Base-by-base conservation (phyloP, 2,329 filamentous ascomycete genomes). In the Venturiaceae sp. region DNA sequence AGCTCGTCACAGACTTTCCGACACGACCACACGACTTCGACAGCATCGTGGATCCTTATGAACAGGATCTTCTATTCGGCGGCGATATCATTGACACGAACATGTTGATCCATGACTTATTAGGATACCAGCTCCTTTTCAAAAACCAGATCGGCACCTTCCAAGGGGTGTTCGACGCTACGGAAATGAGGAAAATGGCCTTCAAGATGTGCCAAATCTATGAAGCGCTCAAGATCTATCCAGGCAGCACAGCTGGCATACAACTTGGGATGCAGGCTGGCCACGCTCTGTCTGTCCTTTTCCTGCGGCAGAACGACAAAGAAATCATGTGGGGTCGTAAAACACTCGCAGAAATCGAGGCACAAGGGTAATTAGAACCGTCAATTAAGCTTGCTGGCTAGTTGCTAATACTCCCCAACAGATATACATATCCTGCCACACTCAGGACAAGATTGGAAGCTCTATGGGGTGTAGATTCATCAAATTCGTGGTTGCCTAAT, bases 401-500 rank as follows among this genome's bases (percentile, higher is more conserved):
- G 9, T 33, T 54, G 11, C 39, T 55, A 53, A 53, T 46, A 36
- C 16, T 14, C 19, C 23, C 39, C n/a, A 58, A 33, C 57, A 96
- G 92, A 39, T 96, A 95, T 69, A 87, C 96, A 26, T 92, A 90
- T 64, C 87, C 92, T 1, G 77, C 83, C 32, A 82, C 83, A 13
- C 85, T 92, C 65, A 86, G 92, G 60, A 78, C 75, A 33, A 85
- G 86, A 63, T 87, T 97, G 80, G 84, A 88, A 33, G 81, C 87
- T 52, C 71, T 90, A 26, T 96, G 94, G 79, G 77, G 81, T 60
- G 82, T 89, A 14, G 83, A 85, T 21, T 83, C 91, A 57, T 82
- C 83, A 47, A 80, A 86, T 59, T 96, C 91, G 90, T 99, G 94
- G 94, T 80, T 96, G 2, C 89, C 91, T 2, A 82, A 94, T 69